phyloP scores from a whole-genome alignment of 306 rosid species.

The Medicago arabica region DNA sequence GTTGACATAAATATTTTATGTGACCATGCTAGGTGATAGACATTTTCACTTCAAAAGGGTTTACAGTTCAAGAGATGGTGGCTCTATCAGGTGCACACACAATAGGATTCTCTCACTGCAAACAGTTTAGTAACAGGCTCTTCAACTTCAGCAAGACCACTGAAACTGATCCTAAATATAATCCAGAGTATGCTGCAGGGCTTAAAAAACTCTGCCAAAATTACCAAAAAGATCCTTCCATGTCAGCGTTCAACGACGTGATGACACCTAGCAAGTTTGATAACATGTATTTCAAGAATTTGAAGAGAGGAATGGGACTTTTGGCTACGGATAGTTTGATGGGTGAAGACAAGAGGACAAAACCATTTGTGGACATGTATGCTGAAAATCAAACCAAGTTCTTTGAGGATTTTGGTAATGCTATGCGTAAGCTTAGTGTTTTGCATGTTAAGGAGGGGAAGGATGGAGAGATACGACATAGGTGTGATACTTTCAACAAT shows the following conservation, averaged over 20 bases:
- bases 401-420: slow-evolving; percentile 48
- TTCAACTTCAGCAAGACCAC: slow-evolving; percentile 48
- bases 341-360: slow-evolving; percentile 43
- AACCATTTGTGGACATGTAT: slow-evolving; percentile 50
- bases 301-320: slow-evolving; percentile 50
- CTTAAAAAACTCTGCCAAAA: slow-evolving; percentile 49
- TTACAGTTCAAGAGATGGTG: slow-evolving; percentile 54
- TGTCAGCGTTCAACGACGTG: slow-evolving; percentile 59
- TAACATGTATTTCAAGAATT: slow-evolving; percentile 47
- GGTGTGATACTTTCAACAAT: slow-evolving; percentile 52
- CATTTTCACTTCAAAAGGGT: slow-evolving; percentile 38
- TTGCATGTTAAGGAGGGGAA: slow-evolving; percentile 44
- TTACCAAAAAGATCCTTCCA: slow-evolving; percentile 26
- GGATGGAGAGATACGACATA: slow-evolving; percentile 49
- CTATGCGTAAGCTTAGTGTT: slow-evolving; percentile 44
- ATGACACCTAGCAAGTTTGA: slow-evolving; percentile 57
- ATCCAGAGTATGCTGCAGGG: slow-evolving; percentile 46
- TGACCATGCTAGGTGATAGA: not conserved
- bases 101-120: slow-evolving; percentile 60
- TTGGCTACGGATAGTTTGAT: slow-evolving; percentile 43
- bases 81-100: slow-evolving; percentile 55
- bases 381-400: slow-evolving; percentile 44
- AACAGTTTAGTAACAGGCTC: slow-evolving; percentile 46
- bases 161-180: slow-evolving; percentile 36
- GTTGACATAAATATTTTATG: not conserved